Conservation (phyloP, 306 rosid species). For the Dryas alaskensis region DNA sequence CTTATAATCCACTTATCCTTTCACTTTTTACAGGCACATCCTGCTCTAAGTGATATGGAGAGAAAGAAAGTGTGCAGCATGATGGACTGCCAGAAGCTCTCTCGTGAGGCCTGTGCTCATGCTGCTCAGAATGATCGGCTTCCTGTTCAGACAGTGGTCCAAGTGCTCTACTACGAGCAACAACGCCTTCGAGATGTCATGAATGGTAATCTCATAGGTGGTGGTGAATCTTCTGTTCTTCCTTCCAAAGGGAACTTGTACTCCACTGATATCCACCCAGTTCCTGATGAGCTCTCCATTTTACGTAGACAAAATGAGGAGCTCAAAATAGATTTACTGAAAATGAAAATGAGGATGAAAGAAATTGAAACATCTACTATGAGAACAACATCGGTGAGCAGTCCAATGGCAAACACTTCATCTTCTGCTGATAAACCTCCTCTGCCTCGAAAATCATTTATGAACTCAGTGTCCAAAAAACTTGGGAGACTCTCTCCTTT, state of each 20-base stretch:
- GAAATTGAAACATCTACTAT: conserved; percentile 50
- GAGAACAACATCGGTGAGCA: conserved; percentile 36
- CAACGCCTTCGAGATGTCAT: conserved; percentile 82
- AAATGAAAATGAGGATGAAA: conserved; percentile 67
- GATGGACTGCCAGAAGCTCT: conserved; percentile 92
- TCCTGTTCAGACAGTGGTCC: conserved; percentile 92
- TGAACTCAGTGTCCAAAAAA: conserved; percentile 62
- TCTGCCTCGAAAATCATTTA: conserved; percentile 68
- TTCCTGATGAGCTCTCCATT: conserved; percentile 56
- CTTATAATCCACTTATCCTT: too few species aligned
- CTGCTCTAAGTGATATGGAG: conserved; percentile 76
- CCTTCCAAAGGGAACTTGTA: conserved; percentile 39
- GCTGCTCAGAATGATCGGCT: conserved; percentile 96
- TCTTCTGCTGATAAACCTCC: conserved; percentile 68
- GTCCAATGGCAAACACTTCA: conserved; percentile 41
- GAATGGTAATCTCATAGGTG: conserved; percentile 36
- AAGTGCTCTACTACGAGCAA: conserved; percentile 90
- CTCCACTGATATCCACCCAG: conserved; percentile 46
- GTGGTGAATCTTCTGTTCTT: conserved; percentile 46
- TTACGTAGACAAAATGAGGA: conserved; percentile 68
- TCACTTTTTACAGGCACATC: conserved; percentile 69
- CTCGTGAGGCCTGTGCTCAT: conserved; percentile 91
- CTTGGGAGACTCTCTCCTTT: conserved; percentile 74
- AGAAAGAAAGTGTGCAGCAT: conserved; percentile 90
- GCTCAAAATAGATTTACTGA: conserved; percentile 70